phyloP scores from a whole-genome alignment of 768 basidiomycete genomes.

The Russula vinacea region DNA sequence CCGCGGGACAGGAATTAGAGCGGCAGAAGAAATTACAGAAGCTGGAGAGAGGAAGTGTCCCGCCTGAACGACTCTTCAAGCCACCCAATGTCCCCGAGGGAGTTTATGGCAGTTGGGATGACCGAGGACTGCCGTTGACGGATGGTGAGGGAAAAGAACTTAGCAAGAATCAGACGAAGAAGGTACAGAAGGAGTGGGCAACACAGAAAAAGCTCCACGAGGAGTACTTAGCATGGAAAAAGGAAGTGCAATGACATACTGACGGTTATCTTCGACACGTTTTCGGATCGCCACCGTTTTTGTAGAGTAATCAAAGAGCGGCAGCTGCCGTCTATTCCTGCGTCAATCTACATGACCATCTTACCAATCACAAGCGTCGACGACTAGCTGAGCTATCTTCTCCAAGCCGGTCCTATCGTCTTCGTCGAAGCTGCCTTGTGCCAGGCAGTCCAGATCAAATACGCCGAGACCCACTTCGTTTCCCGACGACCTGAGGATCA shows the following conservation, averaged over 20 bases:
- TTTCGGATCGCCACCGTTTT: constrained; percentile 20
- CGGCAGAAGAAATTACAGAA: constrained; percentile 67
- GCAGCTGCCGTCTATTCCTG: constrained; percentile 15
- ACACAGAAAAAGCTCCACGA: constrained; percentile 77
- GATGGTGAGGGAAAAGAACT: constrained; percentile 82
- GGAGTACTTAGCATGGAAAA: constrained; percentile 60
- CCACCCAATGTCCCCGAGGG: constrained; percentile 73
- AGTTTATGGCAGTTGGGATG: constrained; percentile 81
- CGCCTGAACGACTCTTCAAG: constrained; percentile 78
- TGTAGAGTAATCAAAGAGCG: constrained; percentile 10
- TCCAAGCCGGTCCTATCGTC: constrained; percentile 45
- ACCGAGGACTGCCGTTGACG: constrained; percentile 78
- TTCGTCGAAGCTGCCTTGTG: constrained; percentile 41
- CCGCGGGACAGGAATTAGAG: constrained; percentile 60
- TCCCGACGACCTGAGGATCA: constrained; percentile 43
- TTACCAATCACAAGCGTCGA: constrained; percentile 32
- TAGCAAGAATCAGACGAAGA: constrained; percentile 78
- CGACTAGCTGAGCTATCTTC: constrained; percentile 39
- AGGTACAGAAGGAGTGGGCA: constrained; percentile 66
- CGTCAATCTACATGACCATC: constrained; percentile 17
- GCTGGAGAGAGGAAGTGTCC: constrained; percentile 78
- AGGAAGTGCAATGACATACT: constrained; percentile 30
- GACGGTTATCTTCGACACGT: constrained; percentile 19
- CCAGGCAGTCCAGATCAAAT: constrained; percentile 42
- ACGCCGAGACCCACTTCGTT: constrained; percentile 45